Base-by-base conservation (phyloP, 345 rosid species). In the Citrus medica region DNA sequence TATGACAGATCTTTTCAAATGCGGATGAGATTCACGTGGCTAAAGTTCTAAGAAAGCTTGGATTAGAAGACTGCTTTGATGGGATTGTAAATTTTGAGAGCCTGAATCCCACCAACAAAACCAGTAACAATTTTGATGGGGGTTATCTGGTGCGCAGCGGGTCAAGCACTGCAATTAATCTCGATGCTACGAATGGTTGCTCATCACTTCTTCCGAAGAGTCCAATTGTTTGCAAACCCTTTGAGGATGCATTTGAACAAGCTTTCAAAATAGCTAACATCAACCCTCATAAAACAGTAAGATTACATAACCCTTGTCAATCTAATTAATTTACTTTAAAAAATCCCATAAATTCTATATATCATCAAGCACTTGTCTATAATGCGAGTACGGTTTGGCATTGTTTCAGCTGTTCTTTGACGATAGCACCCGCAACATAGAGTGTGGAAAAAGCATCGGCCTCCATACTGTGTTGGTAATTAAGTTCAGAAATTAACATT, bases 171-270 rank as follows among this genome's bases (percentile, higher is more conserved):
- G 67, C 33, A 60, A 81, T 83, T 12, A 42, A 42, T 33, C 79
- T 87, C 48, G 90, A 86, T 75, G 84, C 83, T 17, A 38, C 64
- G n/a, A 76, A 32, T 35, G 37, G 53, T 10, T 83, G 71, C 40
- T 82, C 16, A 13, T 64, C 84, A 58, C 56, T 38, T 55, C 77
- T 90, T 51, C 93, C 91, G 9, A 82, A 82, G 84, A 86, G 88
- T 51, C 92, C 95, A 69, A 84, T 93, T 66, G 78, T 92, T 35
- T 93, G 98, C 86, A 95, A 93, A 84, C 98, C 98, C 61, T 85
- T 93, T 0, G 83, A 83, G 77, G 83, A 68, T 73, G 95, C 97
- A 74, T 91, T 95, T 9, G 88, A 86, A 67, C 80, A 79, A 63
- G 95, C 98, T 32, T 90, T 95, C 70, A 55, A 84, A 28, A 79